Evolutionary conservation across 75 land plant genomes (phyloP).

Genomic region (Ceratopteris richardii): DNA sequence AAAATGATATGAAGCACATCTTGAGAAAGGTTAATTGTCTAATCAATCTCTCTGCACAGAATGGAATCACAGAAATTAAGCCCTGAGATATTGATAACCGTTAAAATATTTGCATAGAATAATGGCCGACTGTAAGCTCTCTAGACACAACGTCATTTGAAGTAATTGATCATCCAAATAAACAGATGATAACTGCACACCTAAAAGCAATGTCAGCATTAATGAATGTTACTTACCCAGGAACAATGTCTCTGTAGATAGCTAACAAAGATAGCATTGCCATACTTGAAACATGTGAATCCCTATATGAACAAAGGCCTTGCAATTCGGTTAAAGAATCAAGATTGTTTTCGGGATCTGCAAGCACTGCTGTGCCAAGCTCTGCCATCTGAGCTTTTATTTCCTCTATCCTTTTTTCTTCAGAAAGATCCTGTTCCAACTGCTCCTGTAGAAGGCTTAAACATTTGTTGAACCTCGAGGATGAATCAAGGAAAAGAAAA

Average conservation of each 20-base stretch:
- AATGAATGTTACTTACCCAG: slow-evolving; percentile 77
- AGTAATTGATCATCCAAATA: too few relatives aligned
- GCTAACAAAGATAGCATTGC: slow-evolving; percentile 86
- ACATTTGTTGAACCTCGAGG: background rate
- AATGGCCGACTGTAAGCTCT: too few relatives aligned
- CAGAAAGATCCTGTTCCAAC: slow-evolving; percentile 56
- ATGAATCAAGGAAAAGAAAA: background rate
- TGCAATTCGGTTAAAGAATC: slow-evolving; percentile 63
- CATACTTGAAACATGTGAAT: slow-evolving; percentile 50
- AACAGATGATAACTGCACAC: too few relatives aligned
- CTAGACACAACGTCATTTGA: too few relatives aligned
- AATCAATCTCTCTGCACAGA: too few relatives aligned
- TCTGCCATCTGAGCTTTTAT: slow-evolving; percentile 76
- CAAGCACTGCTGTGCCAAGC: slow-evolving; percentile 62
- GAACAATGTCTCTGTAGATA: slow-evolving; percentile 87
- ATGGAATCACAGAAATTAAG: too few relatives aligned
- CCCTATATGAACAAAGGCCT: slow-evolving; percentile 51
- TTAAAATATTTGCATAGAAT: too few relatives aligned
- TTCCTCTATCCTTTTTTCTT: slow-evolving; percentile 47
- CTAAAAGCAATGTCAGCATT: too few relatives aligned
- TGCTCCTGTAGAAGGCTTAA: slow-evolving; percentile 41
- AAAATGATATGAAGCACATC: too few relatives aligned
- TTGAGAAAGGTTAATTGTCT: too few relatives aligned
- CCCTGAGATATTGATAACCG: too few relatives aligned
- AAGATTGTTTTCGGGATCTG: slow-evolving; percentile 75